A percentile compares a stretch with the other conserved stretches of the same genome.
phyloP scores from a whole-genome alignment of 768 basidiomycete species.

The Suillus hirtellus region DNA sequence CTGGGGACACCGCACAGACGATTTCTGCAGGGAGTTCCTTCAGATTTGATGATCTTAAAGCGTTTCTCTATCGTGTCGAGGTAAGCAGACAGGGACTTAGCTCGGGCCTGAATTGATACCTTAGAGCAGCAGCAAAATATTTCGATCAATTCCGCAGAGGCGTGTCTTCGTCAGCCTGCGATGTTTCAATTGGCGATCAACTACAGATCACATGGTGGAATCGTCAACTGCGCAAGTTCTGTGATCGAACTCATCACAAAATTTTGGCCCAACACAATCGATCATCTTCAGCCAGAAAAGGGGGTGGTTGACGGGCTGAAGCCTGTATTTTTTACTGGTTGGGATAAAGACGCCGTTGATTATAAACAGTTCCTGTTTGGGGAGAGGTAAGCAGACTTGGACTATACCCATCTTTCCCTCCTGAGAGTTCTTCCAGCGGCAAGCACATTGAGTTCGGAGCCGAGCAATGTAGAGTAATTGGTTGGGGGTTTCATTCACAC shows the following conservation, averaged over 20 bases:
- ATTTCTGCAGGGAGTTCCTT: constrained; percentile 78
- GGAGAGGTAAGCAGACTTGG: constrained; percentile 36
- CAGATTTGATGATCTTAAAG: constrained; percentile 68
- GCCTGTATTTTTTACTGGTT: constrained; percentile 58
- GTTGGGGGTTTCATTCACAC: not conserved
- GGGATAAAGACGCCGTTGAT: constrained; percentile 41
- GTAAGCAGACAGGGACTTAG: not conserved
- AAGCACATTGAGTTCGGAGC: constrained; percentile 60
- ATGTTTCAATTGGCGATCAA: constrained; percentile 63
- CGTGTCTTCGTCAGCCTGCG: constrained; percentile 26
- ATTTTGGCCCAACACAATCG: constrained; percentile 69
- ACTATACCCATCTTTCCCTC: not conserved
- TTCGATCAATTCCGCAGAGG: constrained; percentile 13
- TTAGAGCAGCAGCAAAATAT: constrained; percentile 22
- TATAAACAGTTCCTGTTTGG: constrained; percentile 62
- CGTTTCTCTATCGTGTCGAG: constrained; percentile 51
- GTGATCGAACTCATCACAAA: constrained; percentile 59
- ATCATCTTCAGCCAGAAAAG: constrained; percentile 53
- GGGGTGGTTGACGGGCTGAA: constrained; percentile 54
- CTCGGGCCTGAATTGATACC: not conserved
- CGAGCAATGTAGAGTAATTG: constrained; percentile 50
- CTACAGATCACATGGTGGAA: constrained; percentile 72
- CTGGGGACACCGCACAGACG: constrained; percentile 79
- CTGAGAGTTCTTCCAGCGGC: constrained; percentile 36
- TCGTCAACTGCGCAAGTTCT: constrained; percentile 69